A percentile compares a stretch with the other conserved stretches of the same genome.
Conservation (phyloP, 2,329 filamentous ascomycete species). For the Pseudopithomyces maydicus region DNA sequence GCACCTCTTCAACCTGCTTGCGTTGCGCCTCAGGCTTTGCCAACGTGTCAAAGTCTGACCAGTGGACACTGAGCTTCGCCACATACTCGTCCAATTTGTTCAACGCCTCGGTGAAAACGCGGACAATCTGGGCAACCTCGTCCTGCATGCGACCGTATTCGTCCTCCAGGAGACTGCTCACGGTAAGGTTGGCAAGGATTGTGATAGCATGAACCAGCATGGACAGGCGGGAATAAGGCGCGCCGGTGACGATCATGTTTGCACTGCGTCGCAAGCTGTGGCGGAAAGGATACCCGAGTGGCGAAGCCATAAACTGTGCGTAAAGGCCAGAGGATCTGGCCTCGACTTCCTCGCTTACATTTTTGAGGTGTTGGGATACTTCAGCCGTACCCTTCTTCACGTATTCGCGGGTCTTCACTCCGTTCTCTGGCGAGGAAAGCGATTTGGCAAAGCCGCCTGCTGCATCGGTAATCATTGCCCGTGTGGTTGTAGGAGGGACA, state of each 20-base stretch:
- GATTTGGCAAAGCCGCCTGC: slow-evolving; percentile 53
- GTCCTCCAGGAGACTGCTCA: slow-evolving; percentile 79
- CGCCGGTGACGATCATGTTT: slow-evolving; percentile 71
- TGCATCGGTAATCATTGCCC: slow-evolving; percentile 31
- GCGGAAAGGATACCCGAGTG: slow-evolving; percentile 70
- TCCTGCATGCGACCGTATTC: slow-evolving; percentile 83
- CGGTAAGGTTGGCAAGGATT: slow-evolving; percentile 70
- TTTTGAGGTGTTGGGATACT: slow-evolving; percentile 19
- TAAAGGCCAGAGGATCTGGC: slow-evolving; percentile 31
- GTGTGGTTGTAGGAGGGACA: slow-evolving; percentile 43
- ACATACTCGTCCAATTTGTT: slow-evolving; percentile 72
- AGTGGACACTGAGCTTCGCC: slow-evolving; percentile 66
- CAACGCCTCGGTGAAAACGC: slow-evolving; percentile 72
- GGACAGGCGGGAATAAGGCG: slow-evolving; percentile 67
- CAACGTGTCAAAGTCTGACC: slow-evolving; percentile 72
- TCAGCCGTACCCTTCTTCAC: slow-evolving; percentile 34
- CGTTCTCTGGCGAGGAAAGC: slow-evolving; percentile 35
- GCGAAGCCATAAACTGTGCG: slow-evolving; percentile 45
- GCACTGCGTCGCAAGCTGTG: slow-evolving; percentile 70
- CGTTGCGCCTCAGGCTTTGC: slow-evolving; percentile 51
- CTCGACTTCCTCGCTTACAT: slow-evolving; percentile 21
- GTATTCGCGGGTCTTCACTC: slow-evolving; percentile 41
- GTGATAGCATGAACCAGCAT: slow-evolving; percentile 61
- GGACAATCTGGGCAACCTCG: slow-evolving; percentile 76
- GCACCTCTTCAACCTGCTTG: slow-evolving; percentile 65